Evolutionary conservation across 495 filamentous ascomycete genomes (phyloP).

Genomic region (Podospora pseudocomata): DNA sequence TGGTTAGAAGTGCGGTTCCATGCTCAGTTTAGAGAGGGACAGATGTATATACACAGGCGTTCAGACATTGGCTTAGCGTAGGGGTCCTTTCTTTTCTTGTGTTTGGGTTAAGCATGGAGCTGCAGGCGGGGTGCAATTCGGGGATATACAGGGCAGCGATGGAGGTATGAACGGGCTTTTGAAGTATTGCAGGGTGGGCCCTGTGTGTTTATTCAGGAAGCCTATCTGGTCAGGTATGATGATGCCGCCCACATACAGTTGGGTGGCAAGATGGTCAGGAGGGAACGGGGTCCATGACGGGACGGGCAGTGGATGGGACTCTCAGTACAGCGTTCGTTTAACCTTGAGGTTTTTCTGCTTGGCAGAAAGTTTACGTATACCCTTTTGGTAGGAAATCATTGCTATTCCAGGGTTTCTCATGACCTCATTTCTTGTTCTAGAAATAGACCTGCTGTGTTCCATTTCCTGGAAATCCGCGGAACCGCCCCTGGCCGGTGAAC

Average conservation of each 20-base stretch:
- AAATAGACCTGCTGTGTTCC: background rate
- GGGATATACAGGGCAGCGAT: too few species aligned
- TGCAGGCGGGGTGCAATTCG: too few species aligned
- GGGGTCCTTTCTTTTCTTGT: too few species aligned
- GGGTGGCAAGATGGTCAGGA: background rate
- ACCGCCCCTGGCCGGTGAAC: background rate
- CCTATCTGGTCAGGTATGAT: too few species aligned
- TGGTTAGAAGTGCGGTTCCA: background rate
- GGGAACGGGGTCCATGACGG: background rate
- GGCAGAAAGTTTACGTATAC: background rate
- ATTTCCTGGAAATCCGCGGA: background rate
- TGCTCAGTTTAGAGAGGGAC: too few species aligned
- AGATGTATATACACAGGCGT: too few species aligned
- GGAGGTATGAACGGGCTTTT: too few species aligned
- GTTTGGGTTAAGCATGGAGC: too few species aligned
- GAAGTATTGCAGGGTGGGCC: too few species aligned
- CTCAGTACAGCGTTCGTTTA: background rate
- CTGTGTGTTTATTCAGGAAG: too few species aligned
- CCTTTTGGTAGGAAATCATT: background rate
- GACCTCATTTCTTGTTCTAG: background rate
- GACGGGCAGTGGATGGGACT: background rate
- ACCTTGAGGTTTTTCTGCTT: background rate
- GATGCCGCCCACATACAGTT: too few species aligned
- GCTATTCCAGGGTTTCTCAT: background rate
- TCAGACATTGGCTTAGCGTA: too few species aligned